Evolutionary conservation across 2,329 filamentous ascomycete genomes (phyloP), one percentile per base, ranked within the genome.

Genomic region (Rutstroemia sp.): DNA sequence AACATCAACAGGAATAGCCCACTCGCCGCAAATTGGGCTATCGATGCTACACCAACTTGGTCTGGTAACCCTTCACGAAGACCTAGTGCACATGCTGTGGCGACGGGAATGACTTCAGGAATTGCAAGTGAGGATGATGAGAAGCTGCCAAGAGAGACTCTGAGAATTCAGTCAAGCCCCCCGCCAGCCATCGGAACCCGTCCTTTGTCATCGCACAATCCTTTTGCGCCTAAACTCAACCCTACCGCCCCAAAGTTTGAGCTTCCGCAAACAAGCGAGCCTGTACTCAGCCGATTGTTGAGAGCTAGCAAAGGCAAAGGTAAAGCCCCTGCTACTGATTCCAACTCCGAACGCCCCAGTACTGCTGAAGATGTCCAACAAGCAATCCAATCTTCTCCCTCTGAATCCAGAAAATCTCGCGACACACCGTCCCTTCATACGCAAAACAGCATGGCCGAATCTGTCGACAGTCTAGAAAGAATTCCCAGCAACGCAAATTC

Each of bases 231-330:
- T 48, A 78, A 80, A 64, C 78, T 97, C 27, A 97, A 99, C 65
- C 94, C 94, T 7, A 82, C 89, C 6, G 94, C 92, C 0, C 92
- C 92, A 8, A 89, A 87, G 0, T 97, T 97, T 69, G 92, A 87
- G 72, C 47, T 45, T 16, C 38, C 53, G 30, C 53, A 50, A 45
- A 27, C 36, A 16, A 50, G 25, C 69, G 92, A 87, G 71, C 85
- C 62, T 9, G 80, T 84, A 39, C 82, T 94, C 57, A 81, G 84
- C 64, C 76, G 78, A 4, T 52, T 55, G 23, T 69, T 69, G 30
- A 76, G 73, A 60, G 63, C 67, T 16, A 64, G 64, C 21, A 68
- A 74, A 60, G 61, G 66, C 21, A 76, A 72, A 61, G 68, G 68
- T n/a, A 74, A 72, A 57, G 71, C 72, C 38, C 74, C 72, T 64